A percentile compares a stretch with the other conserved stretches of the same genome.
phyloP scores from a whole-genome alignment of 441 rosid species.

The Macaranga tanarius region DNA sequence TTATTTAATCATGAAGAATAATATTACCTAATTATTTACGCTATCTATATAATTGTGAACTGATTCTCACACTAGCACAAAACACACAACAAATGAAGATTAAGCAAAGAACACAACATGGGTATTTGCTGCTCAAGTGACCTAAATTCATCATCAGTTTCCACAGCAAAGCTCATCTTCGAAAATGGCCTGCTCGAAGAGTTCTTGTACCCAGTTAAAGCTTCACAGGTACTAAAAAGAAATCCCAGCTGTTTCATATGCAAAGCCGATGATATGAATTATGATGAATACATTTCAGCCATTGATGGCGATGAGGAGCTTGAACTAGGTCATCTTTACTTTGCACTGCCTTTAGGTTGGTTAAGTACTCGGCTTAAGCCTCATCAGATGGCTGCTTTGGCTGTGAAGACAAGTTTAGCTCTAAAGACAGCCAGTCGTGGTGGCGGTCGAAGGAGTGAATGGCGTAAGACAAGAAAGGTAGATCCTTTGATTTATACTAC shows the following conservation, averaged over 20 bases:
- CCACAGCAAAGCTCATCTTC: conserved; percentile 37
- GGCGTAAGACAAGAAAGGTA: background rate
- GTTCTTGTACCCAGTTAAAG: conserved; percentile 43
- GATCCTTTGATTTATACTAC: conserved; percentile 18
- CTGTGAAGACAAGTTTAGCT: conserved; percentile 47
- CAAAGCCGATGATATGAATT: conserved; percentile 48
- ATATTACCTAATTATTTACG: background rate
- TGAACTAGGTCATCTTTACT: conserved; percentile 41
- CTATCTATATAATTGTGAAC: background rate
- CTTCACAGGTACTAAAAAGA: conserved; percentile 33
- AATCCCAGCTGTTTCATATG: conserved; percentile 41
- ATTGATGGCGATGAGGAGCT: conserved; percentile 41
- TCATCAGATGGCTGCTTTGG: conserved; percentile 49
- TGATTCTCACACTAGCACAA: too few relatives aligned
- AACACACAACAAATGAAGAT: too few relatives aligned
- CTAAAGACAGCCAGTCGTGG: conserved; percentile 16
- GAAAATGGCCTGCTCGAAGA: conserved; percentile 46
- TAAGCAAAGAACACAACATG: conserved; percentile 17
- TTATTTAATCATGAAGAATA: background rate
- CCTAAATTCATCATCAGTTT: conserved; percentile 14
- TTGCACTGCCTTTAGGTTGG: conserved; percentile 42
- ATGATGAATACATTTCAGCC: conserved; percentile 34
- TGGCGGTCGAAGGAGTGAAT: background rate
- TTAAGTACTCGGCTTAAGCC: conserved; percentile 28
- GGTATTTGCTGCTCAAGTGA: conserved; percentile 37